Base-by-base conservation (phyloP, 805 yeast genomes). In the Starmerella bombi region DNA sequence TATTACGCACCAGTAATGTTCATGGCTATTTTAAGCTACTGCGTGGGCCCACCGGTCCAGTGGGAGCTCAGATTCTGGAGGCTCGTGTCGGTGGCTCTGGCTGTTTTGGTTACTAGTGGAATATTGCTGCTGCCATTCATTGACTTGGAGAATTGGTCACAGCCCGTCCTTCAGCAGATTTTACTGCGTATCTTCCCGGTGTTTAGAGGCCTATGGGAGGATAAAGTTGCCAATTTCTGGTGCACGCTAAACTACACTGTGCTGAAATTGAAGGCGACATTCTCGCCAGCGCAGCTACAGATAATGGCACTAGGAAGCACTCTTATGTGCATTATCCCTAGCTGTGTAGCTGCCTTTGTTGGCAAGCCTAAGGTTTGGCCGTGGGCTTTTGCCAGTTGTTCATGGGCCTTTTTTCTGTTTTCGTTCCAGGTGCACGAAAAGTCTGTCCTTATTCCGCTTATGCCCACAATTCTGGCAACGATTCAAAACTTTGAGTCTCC, bases 401-500 rank as follows among this genome's bases (percentile, higher is more conserved):
- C 98, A 0, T 71, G 91, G 76, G 78, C 93, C 0, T 91, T 91
- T 56, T 91, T 69, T 58, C 65, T 91, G 39, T 91, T 91, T 58
- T 79, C 94, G 25, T 91, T 84, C 65, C 97, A 88, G 58, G 97
- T 91, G 4, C 98, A 91, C 58, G 97, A 91, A 61, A 91, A 91
- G 61, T 73, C 91, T 0, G 86, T 91, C 14, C 62, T 91, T 43
- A 71, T 91, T 2, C 97, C 98, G 0, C 66, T 91, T 49, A 57
- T 91, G 51, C 97, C 97, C 4, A 72, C 84, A 9, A 74, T 91
- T 0, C 62, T 91, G 41, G 28, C 43, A 1, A 38, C 44, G 3
- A 60, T 86, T 6, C 64, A 72, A 49, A 65, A 74, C 34, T 63
- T 69, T 25, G 28, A 53, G 23, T 72, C 73, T 28, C 73, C 74